These are phyloP conservation scores for Penicillium lagena DNA, from an alignment of 495 filamentous ascomycete genomes.

Conservation along the genomic window DNA sequence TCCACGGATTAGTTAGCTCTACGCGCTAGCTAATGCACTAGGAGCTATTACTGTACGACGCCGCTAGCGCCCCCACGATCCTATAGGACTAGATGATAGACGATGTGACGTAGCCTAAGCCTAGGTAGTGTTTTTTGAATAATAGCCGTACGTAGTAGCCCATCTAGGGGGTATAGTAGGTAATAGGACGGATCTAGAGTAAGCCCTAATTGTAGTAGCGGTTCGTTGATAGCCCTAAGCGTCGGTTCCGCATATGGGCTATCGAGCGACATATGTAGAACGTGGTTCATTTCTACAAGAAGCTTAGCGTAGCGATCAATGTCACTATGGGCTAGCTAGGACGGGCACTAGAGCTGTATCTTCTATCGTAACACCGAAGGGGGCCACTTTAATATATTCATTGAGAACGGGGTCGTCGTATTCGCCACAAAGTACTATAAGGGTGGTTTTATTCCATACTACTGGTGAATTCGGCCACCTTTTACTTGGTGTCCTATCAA, in stretches of 20 bases:
- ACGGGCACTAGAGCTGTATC: conserved; percentile 18
- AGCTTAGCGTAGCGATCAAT: conserved; percentile 17
- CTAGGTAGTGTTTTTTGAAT: conserved; percentile 10
- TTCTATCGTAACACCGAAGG: conserved; percentile 9
- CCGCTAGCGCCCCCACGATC: background rate
- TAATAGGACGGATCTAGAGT: conserved; percentile 1
- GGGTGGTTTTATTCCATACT: conserved; percentile 7
- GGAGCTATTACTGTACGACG: background rate
- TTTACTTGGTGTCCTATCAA: too few relatives aligned
- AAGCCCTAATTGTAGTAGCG: background rate
- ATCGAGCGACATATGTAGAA: background rate
- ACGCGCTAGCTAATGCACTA: background rate
- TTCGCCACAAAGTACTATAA: conserved; percentile 7
- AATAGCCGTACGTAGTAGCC: background rate
- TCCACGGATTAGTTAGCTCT: background rate
- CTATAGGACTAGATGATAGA: conserved; percentile 1
- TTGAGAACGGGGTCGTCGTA: conserved; percentile 4
- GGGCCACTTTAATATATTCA: conserved; percentile 6
- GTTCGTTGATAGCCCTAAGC: background rate
- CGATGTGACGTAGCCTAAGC: background rate
- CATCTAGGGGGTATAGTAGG: background rate
- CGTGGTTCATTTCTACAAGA: conserved; percentile 9
- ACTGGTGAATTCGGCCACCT: too few relatives aligned
- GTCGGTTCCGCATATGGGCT: background rate
- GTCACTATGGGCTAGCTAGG: conserved; percentile 15